Evolutionary conservation across 192 early-diverging fungal species (phyloP).

Genomic region (Pilaira anomala): DNA sequence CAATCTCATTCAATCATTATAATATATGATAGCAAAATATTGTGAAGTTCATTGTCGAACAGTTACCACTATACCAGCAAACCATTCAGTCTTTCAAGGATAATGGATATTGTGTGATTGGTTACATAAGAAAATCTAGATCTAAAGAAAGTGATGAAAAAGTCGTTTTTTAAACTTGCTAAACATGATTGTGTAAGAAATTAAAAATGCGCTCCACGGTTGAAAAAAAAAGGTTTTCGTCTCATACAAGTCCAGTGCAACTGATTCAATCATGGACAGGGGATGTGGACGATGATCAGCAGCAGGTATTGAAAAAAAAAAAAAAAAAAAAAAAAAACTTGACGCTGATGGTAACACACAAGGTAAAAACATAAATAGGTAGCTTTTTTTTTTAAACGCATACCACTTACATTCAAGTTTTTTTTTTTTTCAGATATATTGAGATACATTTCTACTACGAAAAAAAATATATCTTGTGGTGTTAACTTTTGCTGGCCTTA

Average conservation of each 20-base stretch:
- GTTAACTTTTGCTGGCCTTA: no score
- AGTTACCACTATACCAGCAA: slow-evolving; percentile 11
- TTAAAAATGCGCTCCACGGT: slow-evolving; percentile 3
- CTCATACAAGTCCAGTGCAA: background rate
- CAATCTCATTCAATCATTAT: no score
- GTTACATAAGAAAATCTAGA: slow-evolving; percentile 23
- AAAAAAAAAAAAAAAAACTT: slow-evolving; percentile 21
- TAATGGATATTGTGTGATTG: slow-evolving; percentile 15
- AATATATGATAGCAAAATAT: no score
- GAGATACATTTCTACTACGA: no score
- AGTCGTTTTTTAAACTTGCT: slow-evolving; percentile 10
- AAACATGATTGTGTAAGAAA: slow-evolving; percentile 13
- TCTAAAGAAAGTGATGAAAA: slow-evolving; percentile 17
- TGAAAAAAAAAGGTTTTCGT: background rate
- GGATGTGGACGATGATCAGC: slow-evolving; percentile 10
- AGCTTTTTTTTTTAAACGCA: no score
- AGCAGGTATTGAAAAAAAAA: no score
- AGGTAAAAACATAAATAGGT: slow-evolving; percentile 1
- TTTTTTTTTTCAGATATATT: no score
- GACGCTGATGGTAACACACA: background rate
- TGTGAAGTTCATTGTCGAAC: no score
- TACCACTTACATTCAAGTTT: no score
- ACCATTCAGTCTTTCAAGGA: slow-evolving; percentile 12
- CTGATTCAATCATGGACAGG: slow-evolving; percentile 1
- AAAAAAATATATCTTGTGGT: no score